Conservation (phyloP, 345 rosid genomes). For the Hirschfeldia incana region DNA sequence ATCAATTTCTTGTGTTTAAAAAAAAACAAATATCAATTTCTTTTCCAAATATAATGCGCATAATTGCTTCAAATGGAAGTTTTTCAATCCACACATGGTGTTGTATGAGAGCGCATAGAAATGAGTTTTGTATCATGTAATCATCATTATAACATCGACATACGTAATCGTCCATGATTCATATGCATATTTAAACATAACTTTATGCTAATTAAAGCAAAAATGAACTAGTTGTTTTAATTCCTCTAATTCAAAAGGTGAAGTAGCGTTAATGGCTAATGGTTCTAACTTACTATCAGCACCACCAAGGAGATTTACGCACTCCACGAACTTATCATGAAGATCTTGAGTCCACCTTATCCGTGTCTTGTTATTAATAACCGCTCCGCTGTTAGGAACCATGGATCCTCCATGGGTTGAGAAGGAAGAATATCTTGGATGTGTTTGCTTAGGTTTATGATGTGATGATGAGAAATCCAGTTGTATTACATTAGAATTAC, state of each 20-base stretch:
- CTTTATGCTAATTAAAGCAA: conserved; percentile 18
- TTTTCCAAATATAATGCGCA: conserved; percentile 3
- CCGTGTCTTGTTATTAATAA: conserved; percentile 49
- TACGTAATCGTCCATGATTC: conserved; percentile 7
- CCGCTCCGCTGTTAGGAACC: conserved; percentile 25
- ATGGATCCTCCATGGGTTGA: conserved; percentile 21
- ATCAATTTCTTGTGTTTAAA: no score
- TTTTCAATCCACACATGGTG: conserved; percentile 1
- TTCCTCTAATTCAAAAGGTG: conserved; percentile 1
- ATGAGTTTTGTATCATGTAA: conserved; percentile 9
- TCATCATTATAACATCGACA: neutral
- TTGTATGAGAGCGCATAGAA: neutral
- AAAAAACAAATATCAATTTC: neutral
- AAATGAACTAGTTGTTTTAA: conserved; percentile 2
- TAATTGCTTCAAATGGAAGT: neutral
- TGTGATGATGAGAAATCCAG: conserved; percentile 35
- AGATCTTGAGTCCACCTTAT: conserved; percentile 91
- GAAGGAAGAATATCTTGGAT: conserved; percentile 22
- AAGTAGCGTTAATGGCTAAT: conserved; percentile 7
- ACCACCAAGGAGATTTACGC: conserved; percentile 83
- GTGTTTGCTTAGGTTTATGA: conserved; percentile 22
- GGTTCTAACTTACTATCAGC: conserved; percentile 52
- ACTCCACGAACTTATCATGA: conserved; percentile 80
- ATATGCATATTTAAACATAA: conserved; percentile 10
- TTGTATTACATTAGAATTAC: conserved; percentile 37